Conservation (phyloP, 345 rosid species). For the Populus tremula region DNA sequence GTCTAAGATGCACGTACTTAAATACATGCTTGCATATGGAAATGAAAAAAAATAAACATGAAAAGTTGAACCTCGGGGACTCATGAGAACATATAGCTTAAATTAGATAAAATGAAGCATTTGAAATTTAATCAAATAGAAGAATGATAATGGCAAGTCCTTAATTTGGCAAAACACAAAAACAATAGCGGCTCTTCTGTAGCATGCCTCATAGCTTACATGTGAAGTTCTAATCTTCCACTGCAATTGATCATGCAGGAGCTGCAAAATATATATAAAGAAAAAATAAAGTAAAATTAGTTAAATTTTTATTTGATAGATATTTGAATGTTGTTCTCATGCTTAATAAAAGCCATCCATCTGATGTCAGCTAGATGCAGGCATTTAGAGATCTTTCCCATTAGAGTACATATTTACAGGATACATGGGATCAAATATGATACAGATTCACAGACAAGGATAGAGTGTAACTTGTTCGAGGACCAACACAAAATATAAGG, state of each 20-base stretch:
- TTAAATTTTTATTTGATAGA: neutral
- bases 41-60: neutral
- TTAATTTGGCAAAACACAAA: neutral
- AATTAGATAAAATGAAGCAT: neutral
- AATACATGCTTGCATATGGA: neutral
- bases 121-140: neutral
- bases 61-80: neutral
- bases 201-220: constrained; percentile 45
- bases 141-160: neutral
- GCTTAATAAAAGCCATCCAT: neutral
- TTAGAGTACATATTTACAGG: too few species aligned
- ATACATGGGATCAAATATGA: too few species aligned
- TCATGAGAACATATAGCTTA: neutral
- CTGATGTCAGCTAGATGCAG: neutral
- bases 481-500: too few species aligned
- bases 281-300: neutral
- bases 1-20: neutral
- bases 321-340: neutral
- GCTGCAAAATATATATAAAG: constrained; percentile 44
- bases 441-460: too few species aligned
- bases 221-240: constrained; percentile 78
- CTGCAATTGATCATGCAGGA: constrained; percentile 73
- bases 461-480: too few species aligned
- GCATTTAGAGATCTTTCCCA: too few species aligned
- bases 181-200: neutral